Conservation (phyloP, 1,284 basidiomycete species). For the Xerocomus alliaceus region DNA sequence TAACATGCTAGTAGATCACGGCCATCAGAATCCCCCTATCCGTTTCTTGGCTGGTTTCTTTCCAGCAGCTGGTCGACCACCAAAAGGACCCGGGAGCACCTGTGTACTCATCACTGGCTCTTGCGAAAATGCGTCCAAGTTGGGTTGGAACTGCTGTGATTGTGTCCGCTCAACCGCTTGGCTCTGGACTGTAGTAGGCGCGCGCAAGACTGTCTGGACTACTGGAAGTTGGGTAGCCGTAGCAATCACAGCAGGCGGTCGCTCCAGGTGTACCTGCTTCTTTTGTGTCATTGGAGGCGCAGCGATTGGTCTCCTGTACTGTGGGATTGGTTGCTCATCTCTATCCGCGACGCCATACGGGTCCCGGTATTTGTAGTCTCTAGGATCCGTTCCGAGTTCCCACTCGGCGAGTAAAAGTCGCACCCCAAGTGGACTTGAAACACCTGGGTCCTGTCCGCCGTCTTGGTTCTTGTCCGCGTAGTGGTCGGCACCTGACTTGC, state of each 20-base stretch:
- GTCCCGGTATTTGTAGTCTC: conserved; percentile 59
- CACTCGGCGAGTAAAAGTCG: conserved; percentile 71
- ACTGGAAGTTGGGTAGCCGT: conserved; percentile 28
- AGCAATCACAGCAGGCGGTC: conserved; percentile 47
- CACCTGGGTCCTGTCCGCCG: conserved; percentile 22
- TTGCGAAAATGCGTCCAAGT: conserved; percentile 47
- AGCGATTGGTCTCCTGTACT: conserved; percentile 19
- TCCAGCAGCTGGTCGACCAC: conserved; percentile 55
- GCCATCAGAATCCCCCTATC: conserved; percentile 71
- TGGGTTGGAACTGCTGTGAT: conserved; percentile 22
- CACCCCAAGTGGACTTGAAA: conserved; percentile 55
- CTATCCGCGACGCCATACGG: conserved; percentile 53
- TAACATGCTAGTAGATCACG: neutral
- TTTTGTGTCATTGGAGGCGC: conserved; percentile 24
- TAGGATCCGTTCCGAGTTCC: conserved; percentile 60
- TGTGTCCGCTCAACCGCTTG: conserved; percentile 13
- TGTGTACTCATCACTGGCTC: conserved; percentile 68
- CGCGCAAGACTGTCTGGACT: conserved; percentile 18
- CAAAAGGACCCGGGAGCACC: conserved; percentile 72
- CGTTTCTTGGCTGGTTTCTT: conserved; percentile 74
- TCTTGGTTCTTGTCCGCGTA: conserved; percentile 31
- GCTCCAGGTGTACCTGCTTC: conserved; percentile 24
- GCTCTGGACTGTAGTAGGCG: conserved; percentile 2
- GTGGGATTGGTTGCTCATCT: conserved; percentile 21
- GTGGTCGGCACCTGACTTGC: conserved; percentile 38